Evolutionary conservation across 2,329 filamentous ascomycete species (phyloP).

Genomic region (Stachybotrys chartarum): DNA sequence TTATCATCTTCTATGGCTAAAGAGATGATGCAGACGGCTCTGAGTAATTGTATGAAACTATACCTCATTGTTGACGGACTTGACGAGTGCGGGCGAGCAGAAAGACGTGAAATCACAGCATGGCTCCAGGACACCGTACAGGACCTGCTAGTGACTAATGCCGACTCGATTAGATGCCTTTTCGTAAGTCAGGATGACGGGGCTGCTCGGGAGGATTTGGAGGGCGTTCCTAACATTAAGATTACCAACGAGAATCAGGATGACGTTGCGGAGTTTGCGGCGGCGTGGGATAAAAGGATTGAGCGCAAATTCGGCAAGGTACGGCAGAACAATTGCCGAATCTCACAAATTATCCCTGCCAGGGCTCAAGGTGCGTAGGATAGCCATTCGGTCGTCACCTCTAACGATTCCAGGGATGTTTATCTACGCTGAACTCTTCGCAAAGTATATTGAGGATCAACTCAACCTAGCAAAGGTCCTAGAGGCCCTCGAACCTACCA

Average conservation of each 20-base stretch:
- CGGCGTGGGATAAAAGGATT: constrained; percentile 2
- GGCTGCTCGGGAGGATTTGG: constrained; percentile 1
- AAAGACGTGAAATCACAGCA: constrained; percentile 2
- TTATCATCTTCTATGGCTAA: background rate
- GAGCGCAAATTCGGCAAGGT: constrained; percentile 2
- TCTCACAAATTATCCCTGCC: constrained; percentile 4
- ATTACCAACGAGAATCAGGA: background rate
- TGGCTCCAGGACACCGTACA: constrained; percentile 3
- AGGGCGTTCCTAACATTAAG: background rate
- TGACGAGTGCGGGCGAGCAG: constrained; percentile 1
- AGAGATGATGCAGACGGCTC: background rate
- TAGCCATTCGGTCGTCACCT: background rate
- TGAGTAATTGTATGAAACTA: background rate
- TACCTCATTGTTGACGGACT: constrained; percentile 4
- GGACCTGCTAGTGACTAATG: background rate
- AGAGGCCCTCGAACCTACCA: background rate
- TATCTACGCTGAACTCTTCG: constrained; percentile 2
- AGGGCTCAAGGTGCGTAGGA: constrained; percentile 2
- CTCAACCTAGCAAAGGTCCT: background rate
- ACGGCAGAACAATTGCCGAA: background rate
- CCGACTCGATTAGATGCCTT: constrained; percentile 3
- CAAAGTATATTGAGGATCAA: constrained; percentile 1
- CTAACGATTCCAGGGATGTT: constrained; percentile 2
- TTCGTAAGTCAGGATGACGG: constrained; percentile 8
- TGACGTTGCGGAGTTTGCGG: constrained; percentile 3